These are phyloP conservation scores for Acer negundo DNA, from an alignment of 345 rosid genomes.

Conservation along the genomic window DNA sequence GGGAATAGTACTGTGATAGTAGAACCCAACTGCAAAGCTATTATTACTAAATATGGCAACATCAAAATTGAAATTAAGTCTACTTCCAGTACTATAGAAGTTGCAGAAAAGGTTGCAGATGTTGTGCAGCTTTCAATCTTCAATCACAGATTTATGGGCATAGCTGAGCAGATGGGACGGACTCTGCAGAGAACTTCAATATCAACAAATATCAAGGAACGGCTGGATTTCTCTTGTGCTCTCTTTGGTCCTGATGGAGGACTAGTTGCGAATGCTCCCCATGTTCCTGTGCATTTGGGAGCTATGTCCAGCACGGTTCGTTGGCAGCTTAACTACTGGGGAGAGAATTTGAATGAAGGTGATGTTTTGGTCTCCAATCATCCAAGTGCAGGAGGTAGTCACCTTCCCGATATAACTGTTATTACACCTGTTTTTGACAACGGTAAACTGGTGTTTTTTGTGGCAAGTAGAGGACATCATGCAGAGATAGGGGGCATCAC, in stretches of 20 bases:
- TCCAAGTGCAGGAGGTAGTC: slow-evolving; percentile 98
- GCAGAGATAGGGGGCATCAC: slow-evolving; percentile 99
- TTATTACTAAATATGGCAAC: slow-evolving; percentile 86
- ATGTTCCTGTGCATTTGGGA: slow-evolving; percentile 96
- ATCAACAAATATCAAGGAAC: slow-evolving; percentile 93
- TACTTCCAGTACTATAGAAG: slow-evolving; percentile 35
- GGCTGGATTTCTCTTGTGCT: slow-evolving; percentile 96
- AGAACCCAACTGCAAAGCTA: slow-evolving; percentile 83
- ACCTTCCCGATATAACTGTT: slow-evolving; percentile 95
- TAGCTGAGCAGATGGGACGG: slow-evolving; percentile 99
- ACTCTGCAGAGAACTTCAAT: slow-evolving; percentile 96
- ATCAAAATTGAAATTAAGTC: slow-evolving; percentile 74
- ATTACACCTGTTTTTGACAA: slow-evolving; percentile 86
- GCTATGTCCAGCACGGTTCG: slow-evolving; percentile 95
- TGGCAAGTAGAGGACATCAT: slow-evolving; percentile 97
- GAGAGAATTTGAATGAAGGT: slow-evolving; percentile 70
- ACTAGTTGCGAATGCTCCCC: slow-evolving; percentile 96
- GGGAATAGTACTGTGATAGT: slow-evolving; percentile 95
- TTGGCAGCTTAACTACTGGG: slow-evolving; percentile 93
- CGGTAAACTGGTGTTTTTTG: slow-evolving; percentile 86
- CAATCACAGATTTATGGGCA: slow-evolving; percentile 97
- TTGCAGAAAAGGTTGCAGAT: slow-evolving; percentile 78
- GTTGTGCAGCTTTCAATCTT: slow-evolving; percentile 96
- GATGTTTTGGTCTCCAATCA: slow-evolving; percentile 94
- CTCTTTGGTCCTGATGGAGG: slow-evolving; percentile 96